A percentile compares a stretch with the other conserved stretches of the same genome.
Evolutionary conservation across 2,329 filamentous ascomycete species (phyloP).

Genomic region (Fusarium algeriense): DNA sequence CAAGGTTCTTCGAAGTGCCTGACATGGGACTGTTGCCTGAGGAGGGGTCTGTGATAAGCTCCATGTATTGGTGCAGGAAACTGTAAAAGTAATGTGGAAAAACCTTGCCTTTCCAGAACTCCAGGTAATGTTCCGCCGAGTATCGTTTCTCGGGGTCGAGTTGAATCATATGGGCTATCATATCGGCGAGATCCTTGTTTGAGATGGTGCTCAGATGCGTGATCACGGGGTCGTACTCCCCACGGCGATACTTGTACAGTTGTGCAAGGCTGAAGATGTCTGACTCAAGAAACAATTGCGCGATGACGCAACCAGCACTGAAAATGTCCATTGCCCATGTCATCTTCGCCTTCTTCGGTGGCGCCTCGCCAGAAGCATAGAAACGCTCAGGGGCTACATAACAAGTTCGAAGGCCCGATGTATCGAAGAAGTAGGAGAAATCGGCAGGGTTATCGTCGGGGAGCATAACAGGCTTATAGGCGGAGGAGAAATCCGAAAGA

Average conservation of each 20-base stretch:
- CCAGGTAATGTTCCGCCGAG: conserved; percentile 92
- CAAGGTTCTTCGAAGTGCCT: conserved; percentile 75
- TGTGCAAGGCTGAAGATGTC: conserved; percentile 98
- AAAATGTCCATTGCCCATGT: conserved; percentile 99
- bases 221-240: conserved; percentile 89
- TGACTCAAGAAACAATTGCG: conserved; percentile 92
- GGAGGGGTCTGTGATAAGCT: conserved; percentile 89
- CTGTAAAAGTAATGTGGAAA: conserved; percentile 98
- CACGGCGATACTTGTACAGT: conserved; percentile 91
- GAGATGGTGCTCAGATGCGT: conserved; percentile 87
- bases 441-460: conserved; percentile 97
- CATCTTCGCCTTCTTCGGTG: conserved; percentile 69
- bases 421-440: conserved; percentile 98
- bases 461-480: conserved; percentile 92
- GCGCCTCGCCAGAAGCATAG: conserved; percentile 75
- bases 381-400: conserved; percentile 97
- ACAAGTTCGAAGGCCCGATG: conserved; percentile 89
- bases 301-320: conserved; percentile 95
- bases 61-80: conserved; percentile 98
- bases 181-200: conserved; percentile 85
- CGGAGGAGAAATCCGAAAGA: conserved; percentile 94
- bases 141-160: conserved; percentile 92
- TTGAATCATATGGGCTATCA: conserved; percentile 97
- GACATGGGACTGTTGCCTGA: conserved; percentile 80
- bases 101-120: conserved; percentile 90